These are phyloP conservation scores for Lippia alba DNA, from an alignment of 305 asterid genomes.

Conservation along the genomic window DNA sequence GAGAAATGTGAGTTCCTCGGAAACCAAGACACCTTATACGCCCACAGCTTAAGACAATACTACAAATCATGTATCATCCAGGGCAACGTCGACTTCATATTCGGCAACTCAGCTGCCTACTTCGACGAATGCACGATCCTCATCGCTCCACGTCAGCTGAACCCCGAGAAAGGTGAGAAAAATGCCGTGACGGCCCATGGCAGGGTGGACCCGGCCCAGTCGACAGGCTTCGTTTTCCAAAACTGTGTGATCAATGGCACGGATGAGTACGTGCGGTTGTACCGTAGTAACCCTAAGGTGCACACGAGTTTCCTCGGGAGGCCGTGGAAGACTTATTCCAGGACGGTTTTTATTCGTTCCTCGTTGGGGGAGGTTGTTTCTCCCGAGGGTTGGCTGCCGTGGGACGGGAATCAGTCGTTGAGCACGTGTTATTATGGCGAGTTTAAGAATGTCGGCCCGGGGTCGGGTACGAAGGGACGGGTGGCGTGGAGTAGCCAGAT, in stretches of 20 bases:
- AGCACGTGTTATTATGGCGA: constrained; percentile 56
- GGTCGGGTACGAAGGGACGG: constrained; percentile 42
- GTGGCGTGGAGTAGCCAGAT: constrained; percentile 56
- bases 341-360: constrained; percentile 47
- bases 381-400: constrained; percentile 55
- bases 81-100: constrained; percentile 68
- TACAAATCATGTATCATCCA: constrained; percentile 55
- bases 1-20: constrained; percentile 56
- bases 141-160: constrained; percentile 48
- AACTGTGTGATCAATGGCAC: constrained; percentile 50
- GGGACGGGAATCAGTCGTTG: constrained; percentile 54
- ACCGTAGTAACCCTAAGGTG: constrained; percentile 38
- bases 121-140: constrained; percentile 53
- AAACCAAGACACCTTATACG: constrained; percentile 64
- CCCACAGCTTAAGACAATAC: constrained; percentile 58
- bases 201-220: constrained; percentile 55
- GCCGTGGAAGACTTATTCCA: constrained; percentile 62
- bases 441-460: constrained; percentile 41
- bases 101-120: constrained; percentile 58
- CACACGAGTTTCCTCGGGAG: constrained; percentile 49
- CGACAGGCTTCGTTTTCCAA: constrained; percentile 56
- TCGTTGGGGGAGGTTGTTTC: constrained; percentile 44
- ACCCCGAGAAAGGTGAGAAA: constrained; percentile 50
- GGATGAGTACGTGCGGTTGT: constrained; percentile 41
- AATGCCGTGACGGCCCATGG: constrained; percentile 65